Conservation (phyloP, 495 filamentous ascomycete genomes). For the Bryoglossum gracile region DNA sequence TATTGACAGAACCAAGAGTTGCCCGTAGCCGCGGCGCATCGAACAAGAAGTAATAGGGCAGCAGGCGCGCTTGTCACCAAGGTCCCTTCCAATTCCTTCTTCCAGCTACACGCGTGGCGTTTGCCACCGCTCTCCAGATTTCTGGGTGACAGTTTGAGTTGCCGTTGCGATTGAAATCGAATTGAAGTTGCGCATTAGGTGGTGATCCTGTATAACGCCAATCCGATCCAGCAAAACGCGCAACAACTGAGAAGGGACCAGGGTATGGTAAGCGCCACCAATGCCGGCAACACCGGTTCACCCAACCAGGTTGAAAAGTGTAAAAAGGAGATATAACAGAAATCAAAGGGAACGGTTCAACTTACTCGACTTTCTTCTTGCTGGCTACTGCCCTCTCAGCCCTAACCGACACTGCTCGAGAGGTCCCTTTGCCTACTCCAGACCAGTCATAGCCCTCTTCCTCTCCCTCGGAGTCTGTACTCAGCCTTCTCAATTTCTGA, state of each 20-base stretch:
- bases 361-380: constrained; percentile 18
- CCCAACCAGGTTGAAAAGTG: too few relatives aligned
- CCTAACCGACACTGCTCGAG: constrained; percentile 1
- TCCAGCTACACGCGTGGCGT: constrained; percentile 1
- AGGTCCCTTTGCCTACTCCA: constrained; percentile 4
- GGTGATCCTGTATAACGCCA: not conserved
- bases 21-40: too few relatives aligned
- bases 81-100: not conserved
- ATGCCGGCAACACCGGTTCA: not conserved
- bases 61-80: not conserved
- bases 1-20: not conserved
- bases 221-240: not conserved
- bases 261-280: not conserved
- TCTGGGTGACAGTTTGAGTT: too few relatives aligned
- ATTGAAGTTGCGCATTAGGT: too few relatives aligned
- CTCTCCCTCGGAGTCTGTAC: constrained; percentile 36
- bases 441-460: constrained; percentile 32
- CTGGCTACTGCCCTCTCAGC: not conserved
- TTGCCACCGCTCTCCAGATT: too few relatives aligned
- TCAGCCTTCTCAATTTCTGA: constrained; percentile 37
- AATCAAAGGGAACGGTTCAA: constrained; percentile 1
- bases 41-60: too few relatives aligned
- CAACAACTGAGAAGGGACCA: not conserved
- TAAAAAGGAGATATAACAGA: too few relatives aligned
- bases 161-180: too few relatives aligned